Conservation (phyloP, 805 yeast genomes). For the Lipomyces oligophaga region DNA sequence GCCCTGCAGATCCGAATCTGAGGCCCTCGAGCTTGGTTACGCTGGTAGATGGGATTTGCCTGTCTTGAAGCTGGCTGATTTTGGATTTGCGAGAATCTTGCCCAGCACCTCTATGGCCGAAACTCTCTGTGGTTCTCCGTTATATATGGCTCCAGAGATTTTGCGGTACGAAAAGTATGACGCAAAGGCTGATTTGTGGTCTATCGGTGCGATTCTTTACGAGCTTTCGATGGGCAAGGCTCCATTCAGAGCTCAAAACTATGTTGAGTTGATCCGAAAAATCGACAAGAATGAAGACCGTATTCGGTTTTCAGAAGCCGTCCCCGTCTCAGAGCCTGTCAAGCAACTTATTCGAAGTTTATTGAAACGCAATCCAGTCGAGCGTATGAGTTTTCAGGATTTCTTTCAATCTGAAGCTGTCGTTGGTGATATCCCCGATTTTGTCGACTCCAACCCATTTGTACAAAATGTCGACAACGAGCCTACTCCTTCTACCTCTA, state of each 20-base stretch:
- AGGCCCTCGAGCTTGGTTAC: slow-evolving; percentile 54
- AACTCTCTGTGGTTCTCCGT: slow-evolving; percentile 94
- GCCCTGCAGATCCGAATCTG: slow-evolving; percentile 62
- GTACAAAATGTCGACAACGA: slow-evolving; percentile 54
- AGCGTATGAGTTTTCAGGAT: slow-evolving; percentile 82
- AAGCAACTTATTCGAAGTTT: slow-evolving; percentile 68
- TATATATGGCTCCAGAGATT: slow-evolving; percentile 98
- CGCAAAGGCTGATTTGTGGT: slow-evolving; percentile 97
- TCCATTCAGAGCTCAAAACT: slow-evolving; percentile 91
- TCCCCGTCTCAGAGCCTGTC: slow-evolving; percentile 60
- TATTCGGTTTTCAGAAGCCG: slow-evolving; percentile 71
- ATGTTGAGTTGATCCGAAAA: slow-evolving; percentile 79
- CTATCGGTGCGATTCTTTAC: slow-evolving; percentile 92
- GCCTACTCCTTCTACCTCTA: slow-evolving; percentile 18
- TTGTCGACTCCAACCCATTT: neutral
- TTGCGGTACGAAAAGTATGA: slow-evolving; percentile 90
- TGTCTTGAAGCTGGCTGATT: slow-evolving; percentile 88
- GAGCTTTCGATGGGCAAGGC: slow-evolving; percentile 97
- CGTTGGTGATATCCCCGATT: slow-evolving; percentile 51
- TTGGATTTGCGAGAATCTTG: slow-evolving; percentile 92
- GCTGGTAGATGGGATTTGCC: slow-evolving; percentile 88
- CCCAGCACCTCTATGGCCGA: slow-evolving; percentile 95
- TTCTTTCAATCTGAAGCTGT: slow-evolving; percentile 75
- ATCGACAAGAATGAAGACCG: slow-evolving; percentile 78
- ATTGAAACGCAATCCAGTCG: slow-evolving; percentile 78